These are phyloP conservation scores for Themeda triandra DNA, from an alignment of 176 grass and related monocot genomes.

Conservation along the genomic window DNA sequence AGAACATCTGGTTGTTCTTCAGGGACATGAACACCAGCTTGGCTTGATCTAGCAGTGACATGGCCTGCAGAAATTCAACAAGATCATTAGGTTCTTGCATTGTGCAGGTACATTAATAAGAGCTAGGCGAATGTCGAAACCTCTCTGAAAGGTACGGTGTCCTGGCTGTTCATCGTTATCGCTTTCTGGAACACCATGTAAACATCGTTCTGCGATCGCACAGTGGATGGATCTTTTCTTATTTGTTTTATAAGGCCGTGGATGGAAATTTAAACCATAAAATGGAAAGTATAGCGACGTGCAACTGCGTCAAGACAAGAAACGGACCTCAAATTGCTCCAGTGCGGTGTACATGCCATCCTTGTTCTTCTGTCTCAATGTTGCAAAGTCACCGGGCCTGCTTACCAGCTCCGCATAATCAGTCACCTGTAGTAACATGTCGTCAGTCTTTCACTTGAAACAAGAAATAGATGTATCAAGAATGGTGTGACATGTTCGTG, in stretches of 20 bases:
- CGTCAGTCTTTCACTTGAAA: neutral
- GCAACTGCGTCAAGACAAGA: neutral
- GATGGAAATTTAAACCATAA: neutral
- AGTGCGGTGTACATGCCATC: constrained; percentile 67
- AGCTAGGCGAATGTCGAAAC: neutral
- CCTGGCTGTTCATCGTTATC: constrained; percentile 50
- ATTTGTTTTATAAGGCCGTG: neutral
- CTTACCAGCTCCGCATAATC: constrained; percentile 57
- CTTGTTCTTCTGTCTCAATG: constrained; percentile 62
- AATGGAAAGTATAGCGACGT: neutral
- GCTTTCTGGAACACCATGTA: constrained; percentile 67
- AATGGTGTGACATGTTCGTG: neutral
- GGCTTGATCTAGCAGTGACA: constrained; percentile 44
- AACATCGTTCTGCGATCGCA: constrained; percentile 48
- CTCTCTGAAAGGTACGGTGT: constrained; percentile 57
- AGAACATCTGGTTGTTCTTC: constrained; percentile 48
- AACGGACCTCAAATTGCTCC: constrained; percentile 60
- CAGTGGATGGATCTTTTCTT: neutral
- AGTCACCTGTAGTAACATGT: constrained; percentile 25
- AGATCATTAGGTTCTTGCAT: neutral
- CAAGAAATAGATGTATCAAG: neutral
- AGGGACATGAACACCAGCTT: constrained; percentile 61
- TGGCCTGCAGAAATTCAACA: constrained; percentile 34
- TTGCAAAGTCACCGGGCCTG: constrained; percentile 64
- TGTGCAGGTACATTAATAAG: neutral